Evolutionary conservation across 306 rosid genomes (phyloP).

Genomic region (Cicer cuneatum): DNA sequence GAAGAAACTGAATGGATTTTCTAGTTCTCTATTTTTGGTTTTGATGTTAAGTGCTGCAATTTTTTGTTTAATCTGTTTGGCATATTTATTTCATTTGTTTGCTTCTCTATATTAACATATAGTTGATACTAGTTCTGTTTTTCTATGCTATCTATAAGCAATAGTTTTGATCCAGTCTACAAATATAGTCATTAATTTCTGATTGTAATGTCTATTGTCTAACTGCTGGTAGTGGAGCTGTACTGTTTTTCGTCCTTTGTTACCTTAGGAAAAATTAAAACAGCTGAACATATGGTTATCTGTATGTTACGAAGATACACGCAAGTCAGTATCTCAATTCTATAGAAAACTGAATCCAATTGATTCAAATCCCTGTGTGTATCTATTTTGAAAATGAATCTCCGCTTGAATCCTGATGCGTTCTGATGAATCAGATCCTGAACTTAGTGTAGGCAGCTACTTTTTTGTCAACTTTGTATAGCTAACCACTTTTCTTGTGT

Average conservation of each 20-base stretch:
- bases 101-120: slow-evolving; percentile 4
- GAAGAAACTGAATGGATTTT: neutral
- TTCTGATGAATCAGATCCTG: neutral
- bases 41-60: slow-evolving; percentile 33
- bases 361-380: neutral
- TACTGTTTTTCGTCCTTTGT: neutral
- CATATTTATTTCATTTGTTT: slow-evolving; percentile 15
- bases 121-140: slow-evolving; percentile 14
- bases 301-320: neutral
- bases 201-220: neutral
- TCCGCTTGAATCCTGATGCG: neutral
- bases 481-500: neutral
- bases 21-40: slow-evolving; percentile 8
- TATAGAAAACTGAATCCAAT: neutral
- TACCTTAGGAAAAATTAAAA: slow-evolving; percentile 12
- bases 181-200: neutral
- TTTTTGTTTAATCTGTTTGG: slow-evolving; percentile 7
- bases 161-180: slow-evolving; percentile 16
- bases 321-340: neutral
- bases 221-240: slow-evolving; percentile 22
- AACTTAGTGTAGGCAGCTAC: neutral
- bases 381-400: neutral
- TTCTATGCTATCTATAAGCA: slow-evolving; percentile 7
- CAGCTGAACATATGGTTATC: neutral
- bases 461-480: neutral